These are phyloP conservation scores for Goniomonas avonlea DNA, from an alignment of 78 protist genomes.

Conservation along the genomic window DNA sequence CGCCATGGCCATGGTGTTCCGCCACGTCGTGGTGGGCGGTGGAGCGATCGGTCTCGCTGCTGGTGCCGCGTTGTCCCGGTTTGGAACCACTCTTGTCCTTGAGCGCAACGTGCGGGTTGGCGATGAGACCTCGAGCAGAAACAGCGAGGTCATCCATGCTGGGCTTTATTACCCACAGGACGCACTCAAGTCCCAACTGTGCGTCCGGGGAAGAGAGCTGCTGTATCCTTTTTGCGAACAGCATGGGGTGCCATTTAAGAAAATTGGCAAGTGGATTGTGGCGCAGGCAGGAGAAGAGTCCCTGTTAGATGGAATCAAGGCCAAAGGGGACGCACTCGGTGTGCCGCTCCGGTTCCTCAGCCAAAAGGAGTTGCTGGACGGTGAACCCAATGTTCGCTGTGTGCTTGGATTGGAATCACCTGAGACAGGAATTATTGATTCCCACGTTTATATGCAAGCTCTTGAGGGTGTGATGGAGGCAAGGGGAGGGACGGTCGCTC, in stretches of 20 bases:
- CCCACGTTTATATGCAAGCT: not conserved
- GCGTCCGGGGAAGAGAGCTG: not conserved
- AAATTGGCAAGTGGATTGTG: not conserved
- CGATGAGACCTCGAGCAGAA: not conserved
- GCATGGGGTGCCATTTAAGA: not conserved
- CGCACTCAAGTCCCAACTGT: not conserved
- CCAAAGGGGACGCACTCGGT: not conserved
- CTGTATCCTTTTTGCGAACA: not conserved
- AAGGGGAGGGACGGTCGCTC: not conserved
- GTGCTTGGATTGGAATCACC: not conserved
- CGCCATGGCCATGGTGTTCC: too few relatives aligned
- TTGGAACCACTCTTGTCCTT: not conserved
- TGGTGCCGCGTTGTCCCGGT: not conserved
- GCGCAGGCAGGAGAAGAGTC: not conserved
- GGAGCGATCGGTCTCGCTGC: too few relatives aligned
- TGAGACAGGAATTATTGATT: not conserved
- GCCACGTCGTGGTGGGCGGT: too few relatives aligned
- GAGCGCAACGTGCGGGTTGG: not conserved
- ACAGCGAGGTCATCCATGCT: constrained; percentile 14
- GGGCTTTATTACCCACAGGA: constrained; percentile 12
- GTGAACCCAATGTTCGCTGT: not conserved
- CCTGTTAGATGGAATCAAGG: not conserved
- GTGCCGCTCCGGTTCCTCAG: not conserved
- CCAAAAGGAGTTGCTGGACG: not conserved
- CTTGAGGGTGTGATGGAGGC: not conserved